A percentile compares a stretch with the other conserved stretches of the same genome.
phyloP scores from a whole-genome alignment of 1,284 basidiomycete species.

The Ustilago tritici region DNA sequence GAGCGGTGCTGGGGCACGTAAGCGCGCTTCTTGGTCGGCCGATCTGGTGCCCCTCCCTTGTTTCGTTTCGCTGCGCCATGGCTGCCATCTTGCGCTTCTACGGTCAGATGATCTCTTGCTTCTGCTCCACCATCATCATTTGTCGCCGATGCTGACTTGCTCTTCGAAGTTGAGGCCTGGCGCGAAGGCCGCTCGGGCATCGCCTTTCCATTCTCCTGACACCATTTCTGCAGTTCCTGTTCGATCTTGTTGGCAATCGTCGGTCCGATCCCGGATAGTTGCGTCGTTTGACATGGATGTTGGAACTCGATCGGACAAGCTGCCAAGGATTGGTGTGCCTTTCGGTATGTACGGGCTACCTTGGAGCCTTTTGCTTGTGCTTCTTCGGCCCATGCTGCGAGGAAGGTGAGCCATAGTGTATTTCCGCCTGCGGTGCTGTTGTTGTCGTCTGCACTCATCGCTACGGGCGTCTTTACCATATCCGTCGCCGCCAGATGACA shows the following conservation, averaged over 20 bases:
- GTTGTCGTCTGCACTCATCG: conserved; percentile 16
- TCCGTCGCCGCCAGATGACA: not conserved
- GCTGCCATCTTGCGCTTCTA: not conserved
- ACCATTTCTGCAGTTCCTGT: conserved; percentile 58
- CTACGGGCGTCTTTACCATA: not conserved
- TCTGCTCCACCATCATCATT: not conserved
- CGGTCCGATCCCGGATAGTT: conserved; percentile 58
- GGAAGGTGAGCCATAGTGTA: conserved; percentile 59
- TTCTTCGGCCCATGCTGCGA: conserved; percentile 56
- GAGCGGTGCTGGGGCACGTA: conserved; percentile 65
- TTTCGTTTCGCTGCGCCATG: conserved; percentile 15
- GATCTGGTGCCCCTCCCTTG: conserved; percentile 22
- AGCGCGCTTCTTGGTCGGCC: conserved; percentile 44
- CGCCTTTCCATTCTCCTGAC: conserved; percentile 32
- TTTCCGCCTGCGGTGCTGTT: conserved; percentile 41
- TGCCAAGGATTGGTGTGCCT: conserved; percentile 57
- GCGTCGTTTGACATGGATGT: conserved; percentile 61
- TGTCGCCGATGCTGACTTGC: not conserved
- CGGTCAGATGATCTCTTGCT: not conserved
- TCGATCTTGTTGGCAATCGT: conserved; percentile 60
- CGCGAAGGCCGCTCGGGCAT: conserved; percentile 52
- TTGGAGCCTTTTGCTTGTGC: conserved; percentile 58
- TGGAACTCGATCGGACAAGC: conserved; percentile 51
- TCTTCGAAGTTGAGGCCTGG: conserved; percentile 18
- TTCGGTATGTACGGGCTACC: conserved; percentile 53